Evolutionary conservation across 1,284 basidiomycete species (phyloP).

Genomic region (Pseudozyma hubeiensis): DNA sequence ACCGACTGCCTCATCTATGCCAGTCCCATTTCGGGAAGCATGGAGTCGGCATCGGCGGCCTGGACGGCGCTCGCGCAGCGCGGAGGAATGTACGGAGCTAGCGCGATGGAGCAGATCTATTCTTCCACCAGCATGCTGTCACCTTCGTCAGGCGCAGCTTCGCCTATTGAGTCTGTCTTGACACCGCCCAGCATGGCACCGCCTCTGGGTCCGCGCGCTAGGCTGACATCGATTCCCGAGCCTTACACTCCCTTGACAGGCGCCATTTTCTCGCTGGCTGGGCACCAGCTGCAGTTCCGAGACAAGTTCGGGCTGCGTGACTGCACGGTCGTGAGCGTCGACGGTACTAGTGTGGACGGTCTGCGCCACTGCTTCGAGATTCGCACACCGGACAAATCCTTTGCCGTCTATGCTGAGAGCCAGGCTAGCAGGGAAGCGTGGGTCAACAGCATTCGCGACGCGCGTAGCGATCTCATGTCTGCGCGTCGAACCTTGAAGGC

Average conservation of each 20-base stretch:
- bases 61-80: constrained; percentile 74
- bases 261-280: constrained; percentile 46
- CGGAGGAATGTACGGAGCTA: constrained; percentile 71
- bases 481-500: constrained; percentile 59
- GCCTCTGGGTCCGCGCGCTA: constrained; percentile 15
- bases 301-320: constrained; percentile 63
- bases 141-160: constrained; percentile 76
- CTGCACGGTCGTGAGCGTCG: constrained; percentile 63
- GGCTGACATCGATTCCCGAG: constrained; percentile 27
- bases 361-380: constrained; percentile 63
- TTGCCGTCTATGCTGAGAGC: constrained; percentile 64
- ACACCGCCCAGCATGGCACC: constrained; percentile 10
- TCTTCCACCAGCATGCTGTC: constrained; percentile 35
- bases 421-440: constrained; percentile 53
- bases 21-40: constrained; percentile 52
- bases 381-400: constrained; percentile 67
- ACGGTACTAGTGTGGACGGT: constrained; percentile 41
- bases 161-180: constrained; percentile 72
- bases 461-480: constrained; percentile 60
- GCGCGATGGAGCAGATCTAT: constrained; percentile 9
- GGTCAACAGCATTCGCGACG: constrained; percentile 63
- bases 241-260: constrained; percentile 47
- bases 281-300: constrained; percentile 60
- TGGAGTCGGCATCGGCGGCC: constrained; percentile 57
- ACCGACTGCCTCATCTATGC: constrained; percentile 66